These are phyloP conservation scores for Multifurca ochricompacta DNA, from an alignment of 768 basidiomycete species.

Conservation along the genomic window DNA sequence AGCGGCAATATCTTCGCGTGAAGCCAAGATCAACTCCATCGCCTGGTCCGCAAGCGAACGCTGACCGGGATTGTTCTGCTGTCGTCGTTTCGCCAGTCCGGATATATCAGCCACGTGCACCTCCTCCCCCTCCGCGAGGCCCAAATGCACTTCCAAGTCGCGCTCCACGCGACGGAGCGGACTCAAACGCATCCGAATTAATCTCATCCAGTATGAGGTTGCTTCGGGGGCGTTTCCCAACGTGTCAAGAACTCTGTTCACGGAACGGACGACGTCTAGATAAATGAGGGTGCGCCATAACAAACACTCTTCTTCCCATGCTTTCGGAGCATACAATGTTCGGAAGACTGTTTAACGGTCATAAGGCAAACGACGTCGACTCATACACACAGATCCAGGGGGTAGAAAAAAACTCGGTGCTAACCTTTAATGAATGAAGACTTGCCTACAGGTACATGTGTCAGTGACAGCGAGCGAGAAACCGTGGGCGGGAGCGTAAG, in stretches of 20 bases:
- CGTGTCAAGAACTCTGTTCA: constrained; percentile 33
- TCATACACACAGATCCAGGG: neutral
- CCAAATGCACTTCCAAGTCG: neutral
- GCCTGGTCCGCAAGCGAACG: constrained; percentile 40
- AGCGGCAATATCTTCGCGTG: constrained; percentile 54
- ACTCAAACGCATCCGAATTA: constrained; percentile 17
- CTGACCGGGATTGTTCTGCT: neutral
- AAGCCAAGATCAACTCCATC: constrained; percentile 48
- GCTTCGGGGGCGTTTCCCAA: constrained; percentile 24
- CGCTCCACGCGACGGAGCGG: constrained; percentile 28
- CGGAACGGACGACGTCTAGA: constrained; percentile 41
- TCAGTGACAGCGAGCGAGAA: neutral
- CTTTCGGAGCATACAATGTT: neutral
- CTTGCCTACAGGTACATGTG: neutral
- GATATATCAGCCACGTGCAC: constrained; percentile 21
- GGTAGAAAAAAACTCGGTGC: neutral
- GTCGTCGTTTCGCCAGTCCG: constrained; percentile 12
- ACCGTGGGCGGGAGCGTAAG: too few species aligned
- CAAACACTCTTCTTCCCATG: constrained; percentile 56
- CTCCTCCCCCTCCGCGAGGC: constrained; percentile 1
- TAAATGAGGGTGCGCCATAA: constrained; percentile 72
- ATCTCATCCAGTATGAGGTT: neutral
- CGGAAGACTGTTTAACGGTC: neutral
- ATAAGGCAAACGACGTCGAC: neutral
- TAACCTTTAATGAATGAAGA: neutral